Evolutionary conservation across 2,329 filamentous ascomycete species (phyloP), one percentile per base, ranked within the genome.

Genomic region (Penicillium occitanis): DNA sequence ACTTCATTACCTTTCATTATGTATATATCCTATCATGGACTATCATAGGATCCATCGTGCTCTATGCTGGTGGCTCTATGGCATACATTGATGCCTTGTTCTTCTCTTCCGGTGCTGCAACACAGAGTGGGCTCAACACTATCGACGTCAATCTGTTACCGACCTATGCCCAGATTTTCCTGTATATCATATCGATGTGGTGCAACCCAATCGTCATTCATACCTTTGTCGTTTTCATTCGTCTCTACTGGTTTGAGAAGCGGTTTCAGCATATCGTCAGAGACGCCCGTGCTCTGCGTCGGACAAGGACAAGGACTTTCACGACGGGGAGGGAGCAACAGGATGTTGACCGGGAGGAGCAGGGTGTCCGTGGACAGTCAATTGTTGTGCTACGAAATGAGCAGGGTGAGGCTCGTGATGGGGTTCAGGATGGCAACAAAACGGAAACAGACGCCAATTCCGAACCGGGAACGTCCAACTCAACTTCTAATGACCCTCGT

Each of bases 211-310:
- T 97, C 68, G 89, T 91, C 57, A 89, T 97, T 72, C 88, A 96
- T 74, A 87, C 91, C 1, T 90, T 87, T 53, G 92, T 99, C 53
- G 95, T 99, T 7, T 94, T 97, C 71, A 85, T 98, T 14, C 90
- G 95, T 30, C 83, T 99, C 1, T 97, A 97, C 79, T 99, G 94
- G 94, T 99, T 99, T 75, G 93, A 99, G 79, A 97, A 96, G 78
- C 88, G 93, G 7, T 98, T 99, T 75, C 91, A 96, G 75, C 85
- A 91, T 72, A 86, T 97, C 69, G 93, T 91, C 14, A 85, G 84
- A 40, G 91, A 96, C 71, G 88, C 91, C 1, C 87, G 88, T 64
- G 83, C 81, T 51, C 82, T 89, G 63, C 87, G 93, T 63, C 84
- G 85, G 80, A 91, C 74, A 79, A 87, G 80, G 79, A 89, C 75